Percentiles rank a stretch among this genome's conserved stretches.
phyloP scores from a whole-genome alignment of 176 grass and related monocot species.

The sorghum (Sorghum bicolor) region Sorghum_bicolor_NCBIv3 NC_012872.2:71444501-71445000 shows the following conservation, averaged over 20 bases:
- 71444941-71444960: background rate
- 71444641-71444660: background rate
- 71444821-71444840: background rate
- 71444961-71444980: background rate
- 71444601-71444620: background rate
- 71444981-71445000: background rate
- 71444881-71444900: background rate
- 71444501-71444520: background rate
- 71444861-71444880: background rate
- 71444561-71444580: background rate
- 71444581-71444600: background rate
- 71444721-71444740: too few species aligned
- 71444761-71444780: too few species aligned
- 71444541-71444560: background rate
- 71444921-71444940: background rate
- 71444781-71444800: background rate
- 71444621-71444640: background rate
- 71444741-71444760: background rate
- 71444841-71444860: background rate
- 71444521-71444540: background rate
- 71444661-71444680: background rate
- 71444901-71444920: background rate
- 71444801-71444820: background rate
- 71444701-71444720: background rate
- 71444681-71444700: background rate